A percentile compares a stretch with the other conserved stretches of the same genome.
Evolutionary conservation across 1,284 basidiomycete genomes (phyloP).

Genomic region (Rhodofomes roseus): DNA sequence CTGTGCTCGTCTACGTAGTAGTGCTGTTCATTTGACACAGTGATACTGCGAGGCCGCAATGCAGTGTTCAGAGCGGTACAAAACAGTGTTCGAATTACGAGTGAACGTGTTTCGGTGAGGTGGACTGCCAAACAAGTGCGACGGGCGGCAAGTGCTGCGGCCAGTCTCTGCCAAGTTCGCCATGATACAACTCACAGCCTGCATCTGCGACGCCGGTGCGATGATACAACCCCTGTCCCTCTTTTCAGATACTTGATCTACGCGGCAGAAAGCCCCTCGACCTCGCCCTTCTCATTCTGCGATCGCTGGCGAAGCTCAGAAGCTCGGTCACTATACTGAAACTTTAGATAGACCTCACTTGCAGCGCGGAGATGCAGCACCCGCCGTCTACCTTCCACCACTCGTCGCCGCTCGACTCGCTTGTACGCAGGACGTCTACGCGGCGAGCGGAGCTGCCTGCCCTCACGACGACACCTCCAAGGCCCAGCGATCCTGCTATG

Average conservation of each 20-base stretch:
- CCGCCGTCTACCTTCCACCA: slow-evolving; percentile 17
- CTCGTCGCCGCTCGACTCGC: slow-evolving; percentile 39
- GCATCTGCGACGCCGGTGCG: background rate
- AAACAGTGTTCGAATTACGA: background rate
- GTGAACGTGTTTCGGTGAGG: background rate
- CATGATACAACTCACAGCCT: background rate
- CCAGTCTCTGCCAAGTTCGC: background rate
- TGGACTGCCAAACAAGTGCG: background rate
- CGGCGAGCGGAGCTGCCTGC: slow-evolving; percentile 21
- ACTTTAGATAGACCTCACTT: background rate
- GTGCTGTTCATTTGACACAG: background rate
- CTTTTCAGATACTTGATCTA: background rate
- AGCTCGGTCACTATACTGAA: background rate
- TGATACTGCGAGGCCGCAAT: background rate
- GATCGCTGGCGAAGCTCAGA: background rate
- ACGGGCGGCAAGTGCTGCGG: slow-evolving; percentile 1
- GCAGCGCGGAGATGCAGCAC: slow-evolving; percentile 2
- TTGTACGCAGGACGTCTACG: slow-evolving; percentile 38
- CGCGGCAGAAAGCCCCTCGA: background rate
- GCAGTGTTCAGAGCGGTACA: background rate
- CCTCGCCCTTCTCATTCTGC: background rate
- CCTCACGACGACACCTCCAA: slow-evolving; percentile 17
- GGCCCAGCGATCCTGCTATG: slow-evolving; percentile 7
- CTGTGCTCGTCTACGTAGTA: background rate
- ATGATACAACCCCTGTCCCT: background rate